These are phyloP conservation scores for Fomitopsis pulvina DNA, from an alignment of 768 basidiomycete species.

Conservation along the genomic window DNA sequence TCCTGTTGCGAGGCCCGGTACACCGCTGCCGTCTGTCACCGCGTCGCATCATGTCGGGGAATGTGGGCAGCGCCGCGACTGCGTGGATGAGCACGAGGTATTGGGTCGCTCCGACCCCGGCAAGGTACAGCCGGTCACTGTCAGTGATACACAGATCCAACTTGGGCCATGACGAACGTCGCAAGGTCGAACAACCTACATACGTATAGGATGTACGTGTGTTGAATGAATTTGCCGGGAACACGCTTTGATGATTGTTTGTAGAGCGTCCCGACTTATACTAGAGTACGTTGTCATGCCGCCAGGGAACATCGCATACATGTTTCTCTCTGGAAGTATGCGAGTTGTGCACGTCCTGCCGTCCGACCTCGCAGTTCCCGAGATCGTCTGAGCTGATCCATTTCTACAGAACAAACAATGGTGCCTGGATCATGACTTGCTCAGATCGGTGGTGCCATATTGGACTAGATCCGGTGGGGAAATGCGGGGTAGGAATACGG, in stretches of 20 bases:
- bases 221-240: too few relatives aligned
- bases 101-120: background rate
- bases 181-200: too few relatives aligned
- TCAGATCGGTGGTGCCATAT: background rate
- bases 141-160: too few relatives aligned
- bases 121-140: too few relatives aligned
- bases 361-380: background rate
- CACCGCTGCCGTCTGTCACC: background rate
- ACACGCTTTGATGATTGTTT: too few relatives aligned
- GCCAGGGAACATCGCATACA: background rate
- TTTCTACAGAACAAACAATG: background rate
- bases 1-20: background rate
- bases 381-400: background rate
- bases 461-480: constrained; percentile 2
- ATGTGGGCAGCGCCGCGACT: background rate
- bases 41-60: background rate
- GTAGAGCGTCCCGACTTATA: too few relatives aligned
- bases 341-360: background rate
- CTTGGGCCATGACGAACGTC: too few relatives aligned
- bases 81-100: background rate
- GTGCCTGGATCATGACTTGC: background rate
- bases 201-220: too few relatives aligned
- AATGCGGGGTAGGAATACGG: constrained; percentile 1
- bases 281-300: background rate
- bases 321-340: background rate